Evolutionary conservation across 2,329 filamentous ascomycete species (phyloP).

Genomic region (Aspergillus terreus): DNA sequence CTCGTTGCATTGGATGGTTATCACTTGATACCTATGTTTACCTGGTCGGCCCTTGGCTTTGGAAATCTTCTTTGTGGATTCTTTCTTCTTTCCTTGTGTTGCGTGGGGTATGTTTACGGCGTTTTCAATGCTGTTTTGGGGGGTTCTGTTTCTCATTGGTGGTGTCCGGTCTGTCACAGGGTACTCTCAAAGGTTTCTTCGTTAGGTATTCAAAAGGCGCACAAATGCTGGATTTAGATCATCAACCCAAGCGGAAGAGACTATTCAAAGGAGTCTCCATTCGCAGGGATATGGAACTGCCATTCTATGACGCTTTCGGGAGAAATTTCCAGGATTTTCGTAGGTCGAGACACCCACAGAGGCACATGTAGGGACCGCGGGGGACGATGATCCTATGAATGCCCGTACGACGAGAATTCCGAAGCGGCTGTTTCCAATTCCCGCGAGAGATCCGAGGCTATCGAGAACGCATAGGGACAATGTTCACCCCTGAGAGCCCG

Average conservation of each 20-base stretch:
- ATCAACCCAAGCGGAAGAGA: not conserved
- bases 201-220: not conserved
- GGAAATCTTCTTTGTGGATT: constrained; percentile 1
- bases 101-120: constrained; percentile 10
- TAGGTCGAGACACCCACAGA: too few species aligned
- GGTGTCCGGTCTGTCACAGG: constrained; percentile 11
- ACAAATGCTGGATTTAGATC: not conserved
- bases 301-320: too few species aligned
- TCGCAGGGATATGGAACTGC: too few species aligned
- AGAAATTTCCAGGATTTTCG: too few species aligned
- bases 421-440: constrained; percentile 18
- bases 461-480: constrained; percentile 13
- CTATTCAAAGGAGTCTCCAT: too few species aligned
- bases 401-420: constrained; percentile 3
- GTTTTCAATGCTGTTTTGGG: constrained; percentile 11
- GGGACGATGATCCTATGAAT: too few species aligned
- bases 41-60: constrained; percentile 1
- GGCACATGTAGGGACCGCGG: too few species aligned
- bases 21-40: not conserved
- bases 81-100: constrained; percentile 1
- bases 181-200: not conserved
- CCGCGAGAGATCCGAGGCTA: constrained; percentile 19
- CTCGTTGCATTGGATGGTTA: constrained; percentile 9
- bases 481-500: constrained; percentile 22
- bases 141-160: constrained; percentile 6